Evolutionary conservation across 345 rosid species (phyloP).

Genomic region (Stellera chamaejasme): DNA sequence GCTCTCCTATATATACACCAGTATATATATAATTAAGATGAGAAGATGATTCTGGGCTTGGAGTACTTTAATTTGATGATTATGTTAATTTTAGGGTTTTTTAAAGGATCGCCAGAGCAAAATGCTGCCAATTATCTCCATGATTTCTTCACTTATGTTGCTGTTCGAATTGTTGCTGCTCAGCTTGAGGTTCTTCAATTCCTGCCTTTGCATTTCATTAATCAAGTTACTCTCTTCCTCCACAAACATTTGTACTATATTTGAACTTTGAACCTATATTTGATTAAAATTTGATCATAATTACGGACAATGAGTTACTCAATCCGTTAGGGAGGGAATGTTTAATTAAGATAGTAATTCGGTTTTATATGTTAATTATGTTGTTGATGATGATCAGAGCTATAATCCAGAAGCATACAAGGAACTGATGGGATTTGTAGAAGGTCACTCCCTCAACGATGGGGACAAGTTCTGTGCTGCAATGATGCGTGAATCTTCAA

Average conservation of each 20-base stretch:
- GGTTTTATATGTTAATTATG: too few relatives aligned
- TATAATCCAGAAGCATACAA: slow-evolving; percentile 71
- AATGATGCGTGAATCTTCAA: slow-evolving; percentile 71
- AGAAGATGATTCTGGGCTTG: not conserved
- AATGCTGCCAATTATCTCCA: slow-evolving; percentile 72
- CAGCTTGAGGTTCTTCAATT: slow-evolving; percentile 60
- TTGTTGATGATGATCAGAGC: slow-evolving; percentile 46
- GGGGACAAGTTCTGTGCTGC: slow-evolving; percentile 71
- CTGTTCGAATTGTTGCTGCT: slow-evolving; percentile 65
- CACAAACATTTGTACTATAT: too few relatives aligned
- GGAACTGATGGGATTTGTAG: slow-evolving; percentile 55
- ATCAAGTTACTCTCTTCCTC: not conserved
- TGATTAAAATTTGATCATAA: too few relatives aligned
- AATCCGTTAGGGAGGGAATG: too few relatives aligned
- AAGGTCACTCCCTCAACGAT: slow-evolving; percentile 52
- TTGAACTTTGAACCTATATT: too few relatives aligned
- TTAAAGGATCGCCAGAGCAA: slow-evolving; percentile 88
- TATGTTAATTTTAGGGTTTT: slow-evolving; percentile 41
- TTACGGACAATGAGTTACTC: too few relatives aligned
- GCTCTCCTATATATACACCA: too few relatives aligned
- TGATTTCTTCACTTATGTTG: slow-evolving; percentile 64
- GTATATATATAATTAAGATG: too few relatives aligned
- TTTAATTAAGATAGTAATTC: too few relatives aligned
- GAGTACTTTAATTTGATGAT: not conserved
- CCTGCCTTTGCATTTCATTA: not conserved